Base-by-base conservation (phyloP, 2,329 filamentous ascomycete species). In the Massarina eburnea region DNA sequence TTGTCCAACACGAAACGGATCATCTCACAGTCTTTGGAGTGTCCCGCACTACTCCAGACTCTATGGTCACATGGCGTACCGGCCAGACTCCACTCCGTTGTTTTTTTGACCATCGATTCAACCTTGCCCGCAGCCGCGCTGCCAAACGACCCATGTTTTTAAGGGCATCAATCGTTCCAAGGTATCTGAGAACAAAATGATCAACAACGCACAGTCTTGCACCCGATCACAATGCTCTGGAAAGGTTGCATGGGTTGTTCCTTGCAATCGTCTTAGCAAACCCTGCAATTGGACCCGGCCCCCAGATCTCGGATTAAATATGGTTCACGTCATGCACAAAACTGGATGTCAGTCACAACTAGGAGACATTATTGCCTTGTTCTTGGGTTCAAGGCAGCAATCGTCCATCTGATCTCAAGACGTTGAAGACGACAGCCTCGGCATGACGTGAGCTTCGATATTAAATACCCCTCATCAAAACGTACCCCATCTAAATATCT, bases 341-440 rank as follows among this genome's bases (percentile, higher is more conserved):
- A 4, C 12, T 5, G 12, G 27, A 30, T 30, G 4, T 14, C 9
- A 8, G 27, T 14, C 27, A 6, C 27, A 30, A 4, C 12, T 30
- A n/a, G n/a, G n/a, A n/a, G n/a, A n/a, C n/a, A n/a, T n/a, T n/a
- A n/a, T n/a, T n/a, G n/a, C n/a, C n/a, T n/a, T n/a, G n/a, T n/a
- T n/a, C n/a, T n/a, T n/a, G n/a, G n/a, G n/a, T n/a, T 8, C 27
- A 14, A 30, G 12, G 12, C 27, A 30, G 12, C 27, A 30, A 14
- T 14, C n/a, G n/a, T 26, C 12, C 24, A 7, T 26, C 12, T 26
- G 24, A 26, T 7, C 12, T 26, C 24, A 26, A 26, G n/a, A 26
- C 24, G 12, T 26, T 26, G 24, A 26, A 30, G 27, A 30, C 41
- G 26, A 45, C 46, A n/a, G n/a, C n/a, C n/a, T n/a, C n/a, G n/a